Conservation (phyloP, 2,329 filamentous ascomycete species). For the Elsinoe australis region DNA sequence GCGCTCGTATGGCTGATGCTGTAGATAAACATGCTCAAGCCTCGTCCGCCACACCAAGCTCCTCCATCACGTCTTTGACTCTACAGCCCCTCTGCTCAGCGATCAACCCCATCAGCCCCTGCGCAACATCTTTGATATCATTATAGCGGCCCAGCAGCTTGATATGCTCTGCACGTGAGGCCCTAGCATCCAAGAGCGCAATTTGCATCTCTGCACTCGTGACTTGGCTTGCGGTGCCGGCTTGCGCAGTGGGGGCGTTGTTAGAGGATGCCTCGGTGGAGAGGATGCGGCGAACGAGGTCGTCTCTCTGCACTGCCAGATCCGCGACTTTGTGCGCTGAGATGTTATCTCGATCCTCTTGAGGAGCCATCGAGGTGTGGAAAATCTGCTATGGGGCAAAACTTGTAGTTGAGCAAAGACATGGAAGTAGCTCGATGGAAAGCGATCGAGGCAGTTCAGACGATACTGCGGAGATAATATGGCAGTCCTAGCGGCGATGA, state of each 20-base stretch:
- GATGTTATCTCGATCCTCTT: background rate
- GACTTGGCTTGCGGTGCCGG: too few relatives aligned
- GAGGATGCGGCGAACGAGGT: slow-evolving; percentile 4
- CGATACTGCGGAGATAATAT: too few relatives aligned
- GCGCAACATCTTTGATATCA: slow-evolving; percentile 60
- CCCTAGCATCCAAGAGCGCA: background rate
- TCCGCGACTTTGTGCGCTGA: background rate
- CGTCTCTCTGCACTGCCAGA: background rate
- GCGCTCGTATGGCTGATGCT: too few relatives aligned
- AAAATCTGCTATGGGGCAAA: too few relatives aligned
- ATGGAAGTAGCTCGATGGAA: too few relatives aligned
- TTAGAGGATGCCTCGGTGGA: background rate
- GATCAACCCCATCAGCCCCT: slow-evolving; percentile 59
- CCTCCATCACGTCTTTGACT: slow-evolving; percentile 43
- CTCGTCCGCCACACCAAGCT: slow-evolving; percentile 39
- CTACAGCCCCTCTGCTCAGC: slow-evolving; percentile 56
- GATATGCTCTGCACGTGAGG: slow-evolving; percentile 44
- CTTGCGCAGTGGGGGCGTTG: background rate
- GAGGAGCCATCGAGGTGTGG: too few relatives aligned
- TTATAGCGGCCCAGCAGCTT: slow-evolving; percentile 61
- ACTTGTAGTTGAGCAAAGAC: too few relatives aligned
- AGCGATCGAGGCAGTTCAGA: too few relatives aligned
- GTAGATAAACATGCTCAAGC: too few relatives aligned
- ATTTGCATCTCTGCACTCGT: background rate
- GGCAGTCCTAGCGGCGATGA: too few relatives aligned